Base-by-base conservation (phyloP, 164 flowering plant genomes). In the Echeveria elegans region DNA sequence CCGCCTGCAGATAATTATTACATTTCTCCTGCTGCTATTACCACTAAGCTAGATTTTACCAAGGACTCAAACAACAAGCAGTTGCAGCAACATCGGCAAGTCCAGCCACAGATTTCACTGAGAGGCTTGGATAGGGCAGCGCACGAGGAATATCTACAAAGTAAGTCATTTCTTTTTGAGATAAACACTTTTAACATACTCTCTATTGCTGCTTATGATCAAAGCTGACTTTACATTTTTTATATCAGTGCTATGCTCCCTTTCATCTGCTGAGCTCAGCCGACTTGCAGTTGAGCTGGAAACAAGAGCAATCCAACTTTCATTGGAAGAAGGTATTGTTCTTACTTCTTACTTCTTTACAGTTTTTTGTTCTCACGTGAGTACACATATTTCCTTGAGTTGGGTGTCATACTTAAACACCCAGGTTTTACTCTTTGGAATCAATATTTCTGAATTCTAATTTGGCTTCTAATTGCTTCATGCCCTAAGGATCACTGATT, bases 201-300 rank as follows among this genome's bases (percentile, higher is more conserved):
- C 85, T 75, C 65, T 69, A 32, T 10, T 38, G 47, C 45, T 31
- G 23, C 7, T 60, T 31, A 40, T 62, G 1, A 23, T 45, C 30
- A 28, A 31, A 30, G 83, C 38, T 28, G 30, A 59, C 53, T 29
- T 30, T 34, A 53, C n/a, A 9, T 23, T 43, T 50, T 14, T 53
- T 72, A 34, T 65, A 7, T 58, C 59, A 89, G 98, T 79, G 86
- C 92, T 92, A 64, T 83, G 85, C 41, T 78, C 92, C 18, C 81
- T 89, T 32, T 78, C 96, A 23, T 74, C 92, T 24, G 83, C 71
- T 69, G 96, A 84, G 43, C 88, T 88, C 26, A 89, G 88, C 73
- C 75, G 72, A 65, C 88, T 82, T 74, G 98, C 96, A 29, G 81
- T 92, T 61, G 91, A 88, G 70, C 76, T 89, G 75, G 98, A 92